phyloP scores from a whole-genome alignment of 257 asterid species.

The Penstemon eatonii region DNA sequence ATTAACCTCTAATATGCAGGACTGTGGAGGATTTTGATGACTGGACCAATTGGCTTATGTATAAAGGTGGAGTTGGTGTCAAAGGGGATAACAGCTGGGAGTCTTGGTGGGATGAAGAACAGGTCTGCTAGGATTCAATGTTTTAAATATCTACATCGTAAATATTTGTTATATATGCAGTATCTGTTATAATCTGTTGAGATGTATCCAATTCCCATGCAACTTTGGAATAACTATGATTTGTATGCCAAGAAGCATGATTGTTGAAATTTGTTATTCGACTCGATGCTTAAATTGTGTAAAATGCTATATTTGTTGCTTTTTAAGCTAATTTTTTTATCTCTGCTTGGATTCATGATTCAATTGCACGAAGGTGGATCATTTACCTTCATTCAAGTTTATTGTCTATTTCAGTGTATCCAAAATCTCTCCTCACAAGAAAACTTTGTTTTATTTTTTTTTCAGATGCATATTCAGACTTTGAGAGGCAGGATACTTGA shows the following conservation, averaged over 20 bases:
- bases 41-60: slow-evolving; percentile 97
- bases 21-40: slow-evolving; percentile 99
- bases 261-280: not conserved
- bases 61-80: slow-evolving; percentile 97
- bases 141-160: slow-evolving; percentile 4
- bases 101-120: slow-evolving; percentile 99
- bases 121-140: slow-evolving; percentile 46
- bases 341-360: not conserved
- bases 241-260: not conserved
- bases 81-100: slow-evolving; percentile 98
- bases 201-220: not conserved
- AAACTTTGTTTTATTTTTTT: slow-evolving; percentile 9
- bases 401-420: slow-evolving; percentile 9
- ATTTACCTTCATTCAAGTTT: not conserved
- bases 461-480: slow-evolving; percentile 93
- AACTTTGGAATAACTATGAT: slow-evolving; percentile 1
- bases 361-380: not conserved
- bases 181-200: slow-evolving; percentile 7
- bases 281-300: too few relatives aligned
- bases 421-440: slow-evolving; percentile 5
- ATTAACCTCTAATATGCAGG: slow-evolving; percentile 44
- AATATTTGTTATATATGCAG: not conserved
- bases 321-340: not conserved
- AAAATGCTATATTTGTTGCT: too few relatives aligned
- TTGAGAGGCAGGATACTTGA: slow-evolving; percentile 94